Percentiles rank a stretch among this genome's conserved stretches.
Conservation (phyloP, 805 yeast genomes). For the Teunomyces barrocoloradensis region DNA sequence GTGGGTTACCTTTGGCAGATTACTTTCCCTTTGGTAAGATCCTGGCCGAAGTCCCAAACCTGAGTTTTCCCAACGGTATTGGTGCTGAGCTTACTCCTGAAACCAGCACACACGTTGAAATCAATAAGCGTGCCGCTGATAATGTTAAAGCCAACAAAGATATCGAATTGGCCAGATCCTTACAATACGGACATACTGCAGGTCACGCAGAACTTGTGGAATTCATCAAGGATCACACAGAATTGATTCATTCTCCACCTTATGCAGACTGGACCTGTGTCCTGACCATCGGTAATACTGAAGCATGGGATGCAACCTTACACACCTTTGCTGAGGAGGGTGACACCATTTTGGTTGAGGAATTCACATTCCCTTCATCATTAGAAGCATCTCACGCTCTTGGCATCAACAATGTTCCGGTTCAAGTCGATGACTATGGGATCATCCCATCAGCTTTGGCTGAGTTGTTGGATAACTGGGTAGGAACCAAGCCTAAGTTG, state of each 20-base stretch:
- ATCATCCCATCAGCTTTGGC: slow-evolving; percentile 71
- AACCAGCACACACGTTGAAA: slow-evolving; percentile 41
- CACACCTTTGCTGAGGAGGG: slow-evolving; percentile 76
- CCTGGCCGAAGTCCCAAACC: slow-evolving; percentile 66
- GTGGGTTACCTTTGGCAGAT: slow-evolving; percentile 89
- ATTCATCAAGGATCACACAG: slow-evolving; percentile 76
- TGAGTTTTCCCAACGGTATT: slow-evolving; percentile 79
- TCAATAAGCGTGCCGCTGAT: slow-evolving; percentile 31
- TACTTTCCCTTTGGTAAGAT: slow-evolving; percentile 89
- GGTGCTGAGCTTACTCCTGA: slow-evolving; percentile 54
- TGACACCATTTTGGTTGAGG: slow-evolving; percentile 82
- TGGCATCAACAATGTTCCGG: slow-evolving; percentile 67
- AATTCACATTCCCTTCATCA: slow-evolving; percentile 79
- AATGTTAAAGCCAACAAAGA: slow-evolving; percentile 34
- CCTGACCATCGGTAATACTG: slow-evolving; percentile 83
- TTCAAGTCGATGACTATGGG: slow-evolving; percentile 77
- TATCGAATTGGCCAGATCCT: slow-evolving; percentile 75
- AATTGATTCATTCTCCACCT: slow-evolving; percentile 43
- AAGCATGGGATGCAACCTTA: slow-evolving; percentile 79
- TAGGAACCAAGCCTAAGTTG: slow-evolving; percentile 72
- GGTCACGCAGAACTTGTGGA: slow-evolving; percentile 72
- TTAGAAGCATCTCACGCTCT: slow-evolving; percentile 76
- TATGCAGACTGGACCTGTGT: slow-evolving; percentile 68
- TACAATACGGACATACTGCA: slow-evolving; percentile 86
- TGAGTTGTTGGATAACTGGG: slow-evolving; percentile 65